phyloP scores from a whole-genome alignment of 352 stramenopile species.

The Pythium biforme region DNA sequence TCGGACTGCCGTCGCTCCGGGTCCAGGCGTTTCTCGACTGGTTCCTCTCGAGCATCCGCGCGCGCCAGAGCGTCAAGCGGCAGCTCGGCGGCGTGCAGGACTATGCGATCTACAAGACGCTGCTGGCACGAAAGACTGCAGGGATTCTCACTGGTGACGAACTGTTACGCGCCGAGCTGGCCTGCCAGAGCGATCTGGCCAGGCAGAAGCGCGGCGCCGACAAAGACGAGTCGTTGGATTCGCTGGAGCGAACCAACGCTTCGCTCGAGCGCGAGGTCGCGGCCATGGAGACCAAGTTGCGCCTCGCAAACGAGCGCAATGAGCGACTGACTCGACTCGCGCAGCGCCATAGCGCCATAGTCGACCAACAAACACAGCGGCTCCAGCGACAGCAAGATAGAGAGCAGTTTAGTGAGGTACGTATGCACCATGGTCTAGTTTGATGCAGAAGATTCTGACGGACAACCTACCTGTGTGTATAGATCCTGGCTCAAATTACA shows the following conservation, averaged over 20 bases:
- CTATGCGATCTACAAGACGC: slow-evolving; percentile 32
- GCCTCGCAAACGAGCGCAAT: slow-evolving; percentile 28
- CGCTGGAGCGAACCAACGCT: slow-evolving; percentile 22
- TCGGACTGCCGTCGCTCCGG: slow-evolving; percentile 39
- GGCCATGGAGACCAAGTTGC: slow-evolving; percentile 30
- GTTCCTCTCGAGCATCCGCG: slow-evolving; percentile 33
- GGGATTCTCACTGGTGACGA: slow-evolving; percentile 25
- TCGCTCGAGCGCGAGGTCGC: slow-evolving; percentile 32
- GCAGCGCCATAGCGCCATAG: slow-evolving; percentile 18
- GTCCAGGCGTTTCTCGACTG: slow-evolving; percentile 48
- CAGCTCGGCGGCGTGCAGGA: slow-evolving; percentile 25
- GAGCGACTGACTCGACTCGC: slow-evolving; percentile 31
- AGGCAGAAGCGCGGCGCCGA: background rate
- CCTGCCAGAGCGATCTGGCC: slow-evolving; percentile 18
- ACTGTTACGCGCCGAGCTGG: slow-evolving; percentile 25
- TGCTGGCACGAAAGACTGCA: slow-evolving; percentile 12
- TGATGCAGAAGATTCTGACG: no score
- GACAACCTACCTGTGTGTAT: no score
- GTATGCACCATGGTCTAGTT: background rate
- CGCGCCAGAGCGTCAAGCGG: slow-evolving; percentile 32
- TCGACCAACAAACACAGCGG: slow-evolving; percentile 14
- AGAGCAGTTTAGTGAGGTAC: slow-evolving; percentile 30
- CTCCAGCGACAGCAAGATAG: slow-evolving; percentile 13
- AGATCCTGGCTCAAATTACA: slow-evolving; percentile 11
- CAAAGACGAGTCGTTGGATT: slow-evolving; percentile 31